Evolutionary conservation across 1,139 yeast species (phyloP).

Genomic region (Yamadazyma sp.): DNA sequence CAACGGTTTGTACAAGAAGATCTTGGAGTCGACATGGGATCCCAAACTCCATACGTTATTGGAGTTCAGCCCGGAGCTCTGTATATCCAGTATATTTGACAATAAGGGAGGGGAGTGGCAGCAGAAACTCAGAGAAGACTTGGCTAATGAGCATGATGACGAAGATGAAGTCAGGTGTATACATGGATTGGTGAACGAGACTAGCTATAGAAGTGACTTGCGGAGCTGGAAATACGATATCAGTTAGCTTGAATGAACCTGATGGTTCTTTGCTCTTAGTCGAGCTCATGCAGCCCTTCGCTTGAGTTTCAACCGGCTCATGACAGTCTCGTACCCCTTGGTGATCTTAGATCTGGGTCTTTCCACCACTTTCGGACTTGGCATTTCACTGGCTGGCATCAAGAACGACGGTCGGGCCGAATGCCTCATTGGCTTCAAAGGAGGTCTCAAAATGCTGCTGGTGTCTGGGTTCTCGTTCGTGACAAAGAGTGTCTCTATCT

Average conservation of each 20-base stretch:
- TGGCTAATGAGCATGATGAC: slow-evolving; percentile 48
- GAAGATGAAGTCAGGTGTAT: slow-evolving; percentile 43
- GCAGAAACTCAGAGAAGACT: slow-evolving; percentile 23
- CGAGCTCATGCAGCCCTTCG: too few species aligned
- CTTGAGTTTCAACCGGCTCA: neutral
- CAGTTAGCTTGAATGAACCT: too few species aligned
- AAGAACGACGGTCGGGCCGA: too few species aligned
- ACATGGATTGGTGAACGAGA: slow-evolving; percentile 45
- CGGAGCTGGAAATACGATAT: slow-evolving; percentile 41
- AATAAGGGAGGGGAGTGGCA: slow-evolving; percentile 71
- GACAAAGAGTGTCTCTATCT: slow-evolving; percentile 5
- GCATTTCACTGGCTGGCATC: too few species aligned
- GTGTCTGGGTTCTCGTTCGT: slow-evolving; percentile 1
- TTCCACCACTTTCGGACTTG: neutral
- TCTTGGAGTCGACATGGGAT: slow-evolving; percentile 78
- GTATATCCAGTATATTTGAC: slow-evolving; percentile 72
- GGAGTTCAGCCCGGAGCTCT: slow-evolving; percentile 69
- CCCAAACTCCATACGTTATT: slow-evolving; percentile 57
- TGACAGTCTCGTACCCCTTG: neutral
- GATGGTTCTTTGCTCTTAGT: too few species aligned
- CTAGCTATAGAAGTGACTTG: slow-evolving; percentile 41
- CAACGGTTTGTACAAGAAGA: slow-evolving; percentile 54
- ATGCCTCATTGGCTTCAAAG: neutral
- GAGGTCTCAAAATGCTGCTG: neutral
- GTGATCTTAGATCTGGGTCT: neutral